These are phyloP conservation scores for Jatropha multifida DNA, from an alignment of 441 rosid genomes.

Conservation along the genomic window DNA sequence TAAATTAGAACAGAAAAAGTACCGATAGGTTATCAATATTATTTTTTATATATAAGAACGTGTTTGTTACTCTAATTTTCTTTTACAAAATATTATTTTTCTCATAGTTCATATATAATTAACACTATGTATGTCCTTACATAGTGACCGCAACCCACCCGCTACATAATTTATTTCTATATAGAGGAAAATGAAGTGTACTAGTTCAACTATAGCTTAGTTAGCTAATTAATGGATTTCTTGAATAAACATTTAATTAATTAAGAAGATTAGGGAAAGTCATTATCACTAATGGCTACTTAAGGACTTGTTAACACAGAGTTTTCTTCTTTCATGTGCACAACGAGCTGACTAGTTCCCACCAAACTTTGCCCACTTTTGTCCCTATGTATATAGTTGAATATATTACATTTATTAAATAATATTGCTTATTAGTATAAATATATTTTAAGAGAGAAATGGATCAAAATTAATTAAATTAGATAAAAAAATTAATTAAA, in stretches of 20 bases:
- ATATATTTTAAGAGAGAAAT: no score
- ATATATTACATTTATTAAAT: neutral
- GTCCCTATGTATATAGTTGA: slow-evolving; percentile 14
- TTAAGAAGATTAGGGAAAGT: neutral
- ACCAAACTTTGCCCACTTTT: slow-evolving; percentile 43
- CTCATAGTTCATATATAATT: no score
- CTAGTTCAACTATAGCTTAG: neutral
- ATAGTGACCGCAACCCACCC: no score
- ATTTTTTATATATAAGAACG: no score
- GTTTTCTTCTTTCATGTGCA: slow-evolving; percentile 38
- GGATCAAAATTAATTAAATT: neutral
- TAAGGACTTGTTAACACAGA: slow-evolving; percentile 18
- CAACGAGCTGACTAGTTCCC: slow-evolving; percentile 50
- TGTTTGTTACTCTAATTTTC: no score
- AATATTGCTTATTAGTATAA: neutral
- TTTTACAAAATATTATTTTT: no score
- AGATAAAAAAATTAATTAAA: neutral
- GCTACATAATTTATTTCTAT: no score
- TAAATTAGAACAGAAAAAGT: no score
- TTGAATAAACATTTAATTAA: neutral
- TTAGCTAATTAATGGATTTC: neutral
- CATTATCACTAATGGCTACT: slow-evolving; percentile 14
- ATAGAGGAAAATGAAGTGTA: neutral
- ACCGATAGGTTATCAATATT: no score
- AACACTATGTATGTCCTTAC: no score